Percentiles rank a stretch among this genome's conserved stretches.
Evolutionary conservation across 441 rosid genomes (phyloP).

Genomic region (Eruca vesicaria): DNA sequence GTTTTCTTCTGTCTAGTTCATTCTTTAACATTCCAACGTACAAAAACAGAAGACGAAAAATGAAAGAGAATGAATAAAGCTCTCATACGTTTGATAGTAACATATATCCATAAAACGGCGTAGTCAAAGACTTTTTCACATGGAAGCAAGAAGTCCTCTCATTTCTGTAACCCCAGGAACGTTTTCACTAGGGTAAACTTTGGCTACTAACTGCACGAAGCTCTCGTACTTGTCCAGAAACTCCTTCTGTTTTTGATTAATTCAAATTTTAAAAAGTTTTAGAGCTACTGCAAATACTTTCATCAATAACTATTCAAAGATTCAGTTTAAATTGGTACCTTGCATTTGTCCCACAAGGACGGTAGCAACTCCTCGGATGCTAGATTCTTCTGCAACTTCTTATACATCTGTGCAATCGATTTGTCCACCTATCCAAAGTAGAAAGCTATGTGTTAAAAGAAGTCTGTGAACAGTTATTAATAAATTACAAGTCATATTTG

Average conservation of each 20-base stretch:
- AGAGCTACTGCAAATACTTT: neutral
- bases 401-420: slow-evolving; percentile 87
- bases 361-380: slow-evolving; percentile 93
- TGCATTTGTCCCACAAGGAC: slow-evolving; percentile 98
- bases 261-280: neutral
- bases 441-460: neutral
- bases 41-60: no score
- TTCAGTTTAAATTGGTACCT: slow-evolving; percentile 45
- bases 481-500: neutral
- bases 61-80: no score
- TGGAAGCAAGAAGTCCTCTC: slow-evolving; percentile 78
- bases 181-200: slow-evolving; percentile 79
- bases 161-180: slow-evolving; percentile 74
- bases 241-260: slow-evolving; percentile 69
- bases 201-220: slow-evolving; percentile 83
- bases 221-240: slow-evolving; percentile 96
- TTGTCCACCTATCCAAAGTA: slow-evolving; percentile 67
- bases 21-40: no score
- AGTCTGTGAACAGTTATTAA: neutral
- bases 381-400: slow-evolving; percentile 93
- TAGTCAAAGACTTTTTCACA: slow-evolving; percentile 43
- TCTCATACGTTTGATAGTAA: no score
- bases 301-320: neutral
- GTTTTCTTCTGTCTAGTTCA: no score
- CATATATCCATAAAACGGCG: no score